Percentiles rank a stretch among this genome's conserved stretches.
These are phyloP conservation scores for Fonsecaea pedrosoi DNA, from an alignment of 2,329 filamentous ascomycete species.

Conservation along the genomic window DNA sequence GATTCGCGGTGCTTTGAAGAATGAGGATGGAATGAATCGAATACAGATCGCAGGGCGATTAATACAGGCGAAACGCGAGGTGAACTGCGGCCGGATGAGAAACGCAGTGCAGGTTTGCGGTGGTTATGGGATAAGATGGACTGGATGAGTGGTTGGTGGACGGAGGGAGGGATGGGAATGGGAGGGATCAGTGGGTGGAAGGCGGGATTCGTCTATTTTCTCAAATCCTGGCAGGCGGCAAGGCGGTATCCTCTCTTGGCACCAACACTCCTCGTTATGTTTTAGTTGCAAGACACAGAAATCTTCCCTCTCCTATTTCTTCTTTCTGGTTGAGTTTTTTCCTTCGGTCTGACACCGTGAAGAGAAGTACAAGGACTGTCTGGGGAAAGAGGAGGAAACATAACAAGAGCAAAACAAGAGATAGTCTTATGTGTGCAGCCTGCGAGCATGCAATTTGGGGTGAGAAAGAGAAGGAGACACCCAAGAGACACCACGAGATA, in stretches of 20 bases:
- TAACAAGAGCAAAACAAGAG: neutral
- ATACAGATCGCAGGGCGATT: conserved; percentile 21
- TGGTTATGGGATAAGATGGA: conserved; percentile 22
- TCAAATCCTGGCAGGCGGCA: conserved; percentile 35
- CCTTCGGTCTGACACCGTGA: neutral
- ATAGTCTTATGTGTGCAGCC: neutral
- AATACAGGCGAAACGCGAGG: conserved; percentile 14
- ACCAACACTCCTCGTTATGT: conserved; percentile 2
- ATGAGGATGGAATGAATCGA: conserved; percentile 4
- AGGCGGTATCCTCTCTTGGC: conserved; percentile 19
- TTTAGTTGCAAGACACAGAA: conserved; percentile 15
- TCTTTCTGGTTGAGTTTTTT: neutral
- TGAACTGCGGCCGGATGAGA: conserved; percentile 15
- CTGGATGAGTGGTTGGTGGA: conserved; percentile 18
- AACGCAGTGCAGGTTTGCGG: conserved; percentile 15
- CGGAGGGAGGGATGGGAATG: conserved; percentile 8
- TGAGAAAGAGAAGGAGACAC: conserved; percentile 1
- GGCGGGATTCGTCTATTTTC: conserved; percentile 33
- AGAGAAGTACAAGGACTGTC: neutral
- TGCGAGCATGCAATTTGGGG: neutral
- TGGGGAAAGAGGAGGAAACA: neutral
- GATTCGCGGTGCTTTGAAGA: neutral
- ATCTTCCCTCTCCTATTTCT: neutral
- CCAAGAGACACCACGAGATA: neutral
- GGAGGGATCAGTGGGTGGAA: conserved; percentile 19